phyloP scores from a whole-genome alignment of 2,329 filamentous ascomycete species.

The Nothomitra cinnamomea region DNA sequence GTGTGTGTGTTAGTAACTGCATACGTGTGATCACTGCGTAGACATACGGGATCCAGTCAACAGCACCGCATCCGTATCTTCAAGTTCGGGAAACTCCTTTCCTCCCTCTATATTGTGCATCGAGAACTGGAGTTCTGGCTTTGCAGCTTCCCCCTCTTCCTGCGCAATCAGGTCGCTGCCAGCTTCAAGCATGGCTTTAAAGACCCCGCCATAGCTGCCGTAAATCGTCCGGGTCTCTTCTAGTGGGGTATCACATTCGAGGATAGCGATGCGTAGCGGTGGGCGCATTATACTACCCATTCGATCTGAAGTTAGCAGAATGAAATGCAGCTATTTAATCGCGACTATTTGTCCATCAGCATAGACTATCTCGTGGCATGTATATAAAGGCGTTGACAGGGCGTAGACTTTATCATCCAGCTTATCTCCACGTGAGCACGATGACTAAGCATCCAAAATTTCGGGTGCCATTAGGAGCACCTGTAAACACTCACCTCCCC shows the following conservation, averaged over 20 bases:
- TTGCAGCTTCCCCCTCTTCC: not conserved
- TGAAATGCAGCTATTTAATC: no score
- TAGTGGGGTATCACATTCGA: slow-evolving; percentile 72
- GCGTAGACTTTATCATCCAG: no score
- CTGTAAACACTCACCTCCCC: no score
- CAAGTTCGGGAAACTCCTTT: slow-evolving; percentile 52
- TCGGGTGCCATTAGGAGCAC: no score
- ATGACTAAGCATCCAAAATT: no score
- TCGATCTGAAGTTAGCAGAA: no score
- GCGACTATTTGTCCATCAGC: no score
- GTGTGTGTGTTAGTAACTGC: slow-evolving; percentile 16
- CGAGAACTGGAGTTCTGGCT: slow-evolving; percentile 37
- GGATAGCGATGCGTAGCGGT: slow-evolving; percentile 62
- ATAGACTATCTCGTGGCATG: no score
- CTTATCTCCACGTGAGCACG: no score
- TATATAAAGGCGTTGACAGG: no score
- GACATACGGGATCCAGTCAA: slow-evolving; percentile 52
- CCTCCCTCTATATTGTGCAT: slow-evolving; percentile 49
- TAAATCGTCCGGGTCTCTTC: slow-evolving; percentile 46
- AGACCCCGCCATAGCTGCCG: slow-evolving; percentile 56
- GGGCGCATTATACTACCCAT: no score
- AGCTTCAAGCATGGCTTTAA: slow-evolving; percentile 39
- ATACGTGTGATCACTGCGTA: not conserved
- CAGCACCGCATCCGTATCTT: slow-evolving; percentile 64
- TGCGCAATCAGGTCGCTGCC: slow-evolving; percentile 25